Percentiles rank a stretch among this genome's conserved stretches.
These are phyloP conservation scores for Amylostereum chailletii DNA, from an alignment of 1,284 basidiomycete genomes.

Conservation along the genomic window DNA sequence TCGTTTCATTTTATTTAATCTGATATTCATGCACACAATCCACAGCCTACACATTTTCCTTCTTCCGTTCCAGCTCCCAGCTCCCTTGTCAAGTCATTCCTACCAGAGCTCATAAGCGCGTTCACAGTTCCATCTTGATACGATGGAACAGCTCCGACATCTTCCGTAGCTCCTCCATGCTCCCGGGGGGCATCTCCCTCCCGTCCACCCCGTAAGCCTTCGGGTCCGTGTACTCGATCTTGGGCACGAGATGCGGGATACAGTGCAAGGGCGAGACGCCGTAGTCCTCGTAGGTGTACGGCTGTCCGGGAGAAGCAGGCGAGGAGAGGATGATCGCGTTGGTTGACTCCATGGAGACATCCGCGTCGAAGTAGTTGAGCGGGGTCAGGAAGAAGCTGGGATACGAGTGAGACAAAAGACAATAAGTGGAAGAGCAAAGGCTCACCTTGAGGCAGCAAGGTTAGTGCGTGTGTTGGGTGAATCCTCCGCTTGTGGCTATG, in stretches of 20 bases:
- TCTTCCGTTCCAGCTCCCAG: too few relatives aligned
- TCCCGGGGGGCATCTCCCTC: constrained; percentile 19
- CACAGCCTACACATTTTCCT: too few relatives aligned
- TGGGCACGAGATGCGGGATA: constrained; percentile 30
- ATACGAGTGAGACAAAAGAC: background rate
- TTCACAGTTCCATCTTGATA: constrained; percentile 19
- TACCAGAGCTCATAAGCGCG: background rate
- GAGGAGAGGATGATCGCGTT: constrained; percentile 45
- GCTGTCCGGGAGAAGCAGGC: constrained; percentile 28
- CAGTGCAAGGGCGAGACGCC: constrained; percentile 41
- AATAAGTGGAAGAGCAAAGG: background rate
- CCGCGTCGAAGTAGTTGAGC: constrained; percentile 58
- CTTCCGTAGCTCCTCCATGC: constrained; percentile 32
- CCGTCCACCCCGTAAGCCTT: constrained; percentile 29
- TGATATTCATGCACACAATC: too few relatives aligned
- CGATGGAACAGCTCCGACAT: constrained; percentile 34
- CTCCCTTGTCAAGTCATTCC: too few relatives aligned
- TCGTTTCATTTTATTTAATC: too few relatives aligned
- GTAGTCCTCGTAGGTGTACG: constrained; percentile 42
- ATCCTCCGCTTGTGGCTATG: constrained; percentile 49
- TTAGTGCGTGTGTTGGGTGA: constrained; percentile 54
- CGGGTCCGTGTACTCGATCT: constrained; percentile 34
- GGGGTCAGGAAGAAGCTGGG: constrained; percentile 49
- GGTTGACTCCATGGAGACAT: constrained; percentile 45
- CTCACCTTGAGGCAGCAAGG: constrained; percentile 44